Evolutionary conservation across 768 basidiomycete species (phyloP), one percentile per base, ranked within the genome.

Genomic region (Postia placenta): DNA sequence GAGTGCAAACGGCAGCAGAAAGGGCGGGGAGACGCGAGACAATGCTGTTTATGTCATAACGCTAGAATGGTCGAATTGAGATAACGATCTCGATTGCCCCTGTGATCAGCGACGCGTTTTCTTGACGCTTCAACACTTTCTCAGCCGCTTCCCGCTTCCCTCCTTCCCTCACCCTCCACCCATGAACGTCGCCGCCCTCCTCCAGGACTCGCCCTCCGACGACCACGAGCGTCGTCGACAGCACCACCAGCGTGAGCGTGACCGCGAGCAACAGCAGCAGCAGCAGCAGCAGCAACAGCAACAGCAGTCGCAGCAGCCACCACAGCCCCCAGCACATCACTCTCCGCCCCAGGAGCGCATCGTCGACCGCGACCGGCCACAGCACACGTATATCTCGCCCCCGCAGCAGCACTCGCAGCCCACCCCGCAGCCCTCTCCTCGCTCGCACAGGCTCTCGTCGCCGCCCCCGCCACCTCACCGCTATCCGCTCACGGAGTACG

Each of bases 101-200:
- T 58, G 58, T 63, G 61, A 63, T 63, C 61, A 58, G 49, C 57
- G 54, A 56, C 61, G 56, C 58, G 56, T 53, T 58, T 58, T 58
- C 55, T 55, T 43, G 47, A 45, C 44, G 46, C 37, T 50, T 46
- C 52, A 41, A 47, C 54, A 48, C 56, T 57, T 56, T 60, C 59
- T 58, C 59, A 58, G 52, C 48, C 56, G 54, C 51, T 46, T 51
- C 49, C 51, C 33, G 49, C 56, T 56, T 45, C 48, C 48, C 40
- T 48, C 52, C 49, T 33, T 33, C 59, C 52, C 61, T 60, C 15
- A 7, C 15, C 9, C 30, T 15, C 7, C 30, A 7, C 7, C 30
- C 30, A 86, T 86, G 84, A 83, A 86, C 66, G 81, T 87, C 56
- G 78, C 79, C 20, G 78, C 72, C 60, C 74, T 87, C 49, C 69